phyloP scores from a whole-genome alignment of 2,329 filamentous ascomycete genomes.

The Paramyrothecium sp. region DNA sequence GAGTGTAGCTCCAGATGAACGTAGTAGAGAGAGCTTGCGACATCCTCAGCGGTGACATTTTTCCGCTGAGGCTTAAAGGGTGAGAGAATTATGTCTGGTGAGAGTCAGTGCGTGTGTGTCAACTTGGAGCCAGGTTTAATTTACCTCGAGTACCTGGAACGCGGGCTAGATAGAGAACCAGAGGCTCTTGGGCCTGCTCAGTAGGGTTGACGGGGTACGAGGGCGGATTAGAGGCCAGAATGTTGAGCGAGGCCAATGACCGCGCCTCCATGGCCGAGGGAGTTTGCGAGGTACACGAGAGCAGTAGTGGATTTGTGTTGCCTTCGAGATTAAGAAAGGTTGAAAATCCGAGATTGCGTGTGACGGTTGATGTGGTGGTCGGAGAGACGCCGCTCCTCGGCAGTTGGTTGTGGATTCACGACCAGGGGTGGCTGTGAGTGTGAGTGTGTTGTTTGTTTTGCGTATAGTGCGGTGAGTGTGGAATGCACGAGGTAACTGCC shows the following conservation, averaged over 20 bases:
- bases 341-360: background rate
- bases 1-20: slow-evolving; percentile 66
- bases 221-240: slow-evolving; percentile 82
- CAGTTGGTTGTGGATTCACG: background rate
- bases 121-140: slow-evolving; percentile 16
- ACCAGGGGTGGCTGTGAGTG: background rate
- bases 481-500: background rate
- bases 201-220: slow-evolving; percentile 78
- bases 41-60: slow-evolving; percentile 84
- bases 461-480: background rate
- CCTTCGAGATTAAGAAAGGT: background rate
- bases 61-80: slow-evolving; percentile 86
- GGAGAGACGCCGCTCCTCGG: background rate
- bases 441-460: background rate
- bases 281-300: background rate
- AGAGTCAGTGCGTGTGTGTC: slow-evolving; percentile 14
- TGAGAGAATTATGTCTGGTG: slow-evolving; percentile 82
- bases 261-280: slow-evolving; percentile 64
- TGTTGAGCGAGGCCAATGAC: slow-evolving; percentile 77
- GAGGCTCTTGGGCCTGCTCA: slow-evolving; percentile 64
- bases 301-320: background rate
- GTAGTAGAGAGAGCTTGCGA: slow-evolving; percentile 87
- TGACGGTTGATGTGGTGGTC: background rate
- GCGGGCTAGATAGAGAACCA: slow-evolving; percentile 87
- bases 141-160: slow-evolving; percentile 88